Percentiles rank a stretch among this genome's conserved stretches.
These are phyloP conservation scores for Kuraishia molischiana DNA, from an alignment of 805 yeast genomes.

Conservation along the genomic window DNA sequence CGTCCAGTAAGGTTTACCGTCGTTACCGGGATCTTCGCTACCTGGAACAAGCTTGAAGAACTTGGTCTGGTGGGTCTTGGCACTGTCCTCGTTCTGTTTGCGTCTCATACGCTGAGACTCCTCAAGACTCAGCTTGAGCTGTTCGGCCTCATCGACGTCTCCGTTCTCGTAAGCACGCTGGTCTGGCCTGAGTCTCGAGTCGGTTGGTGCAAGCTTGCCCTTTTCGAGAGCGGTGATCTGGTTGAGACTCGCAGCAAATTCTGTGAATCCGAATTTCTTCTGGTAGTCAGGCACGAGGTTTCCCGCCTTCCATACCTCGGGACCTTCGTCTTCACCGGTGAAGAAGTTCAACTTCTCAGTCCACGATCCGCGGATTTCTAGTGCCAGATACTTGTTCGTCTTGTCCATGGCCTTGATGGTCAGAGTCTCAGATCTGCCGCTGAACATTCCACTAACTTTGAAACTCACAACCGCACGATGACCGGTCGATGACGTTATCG, in stretches of 20 bases:
- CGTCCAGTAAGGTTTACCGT: conserved; percentile 33
- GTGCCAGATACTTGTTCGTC: conserved; percentile 22
- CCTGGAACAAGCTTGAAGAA: conserved; percentile 46
- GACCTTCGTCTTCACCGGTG: conserved; percentile 18
- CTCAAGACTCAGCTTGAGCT: conserved; percentile 57
- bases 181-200: conserved; percentile 87
- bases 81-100: conserved; percentile 37
- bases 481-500: conserved; percentile 61
- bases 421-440: conserved; percentile 70
- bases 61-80: conserved; percentile 39
- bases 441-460: conserved; percentile 77
- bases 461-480: conserved; percentile 62
- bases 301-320: conserved; percentile 64
- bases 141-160: conserved; percentile 62
- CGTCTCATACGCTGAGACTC: conserved; percentile 75
- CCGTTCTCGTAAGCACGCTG: conserved; percentile 64
- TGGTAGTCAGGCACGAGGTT: conserved; percentile 46
- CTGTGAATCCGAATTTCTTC: conserved; percentile 77
- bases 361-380: conserved; percentile 67
- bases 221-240: conserved; percentile 67
- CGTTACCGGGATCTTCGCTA: conserved; percentile 20
- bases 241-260: conserved; percentile 73
- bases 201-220: conserved; percentile 67
- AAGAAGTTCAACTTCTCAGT: conserved; percentile 50
- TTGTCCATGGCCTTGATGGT: conserved; percentile 32